Conservation (phyloP, 495 filamentous ascomycete species). For the Clohesyomyces aquaticus region DNA sequence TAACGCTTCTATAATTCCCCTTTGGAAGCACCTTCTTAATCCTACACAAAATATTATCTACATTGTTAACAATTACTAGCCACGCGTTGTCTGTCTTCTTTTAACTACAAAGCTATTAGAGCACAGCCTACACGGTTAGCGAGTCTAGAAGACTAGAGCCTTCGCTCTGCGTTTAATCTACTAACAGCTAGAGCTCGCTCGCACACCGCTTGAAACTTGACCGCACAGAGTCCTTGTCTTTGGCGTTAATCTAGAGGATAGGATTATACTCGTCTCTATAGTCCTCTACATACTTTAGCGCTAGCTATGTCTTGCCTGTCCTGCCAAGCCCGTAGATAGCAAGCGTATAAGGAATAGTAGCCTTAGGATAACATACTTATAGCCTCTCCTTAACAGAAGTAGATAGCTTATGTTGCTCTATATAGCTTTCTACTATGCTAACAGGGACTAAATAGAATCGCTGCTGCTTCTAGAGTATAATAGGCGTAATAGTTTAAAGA, state of each 20-base stretch:
- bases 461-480: constrained; percentile 10
- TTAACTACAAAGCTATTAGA: constrained; percentile 39
- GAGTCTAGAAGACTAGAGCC: constrained; percentile 31
- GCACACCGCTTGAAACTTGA: constrained; percentile 43
- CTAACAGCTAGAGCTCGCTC: constrained; percentile 35
- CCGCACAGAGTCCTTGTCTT: constrained; percentile 38
- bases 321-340: too few relatives aligned
- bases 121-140: constrained; percentile 32
- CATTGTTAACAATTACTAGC: constrained; percentile 44
- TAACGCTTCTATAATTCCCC: constrained; percentile 38
- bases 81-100: constrained; percentile 40
- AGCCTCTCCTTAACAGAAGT: constrained; percentile 19
- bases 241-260: constrained; percentile 43
- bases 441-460: constrained; percentile 18
- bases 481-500: constrained; percentile 11
- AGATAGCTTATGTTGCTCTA: constrained; percentile 12
- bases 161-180: constrained; percentile 33
- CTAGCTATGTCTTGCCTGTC: too few relatives aligned
- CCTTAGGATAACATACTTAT: constrained; percentile 15
- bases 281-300: too few relatives aligned
- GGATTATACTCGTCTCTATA: too few relatives aligned
- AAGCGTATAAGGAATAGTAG: too few relatives aligned
- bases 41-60: constrained; percentile 40
- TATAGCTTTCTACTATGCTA: constrained; percentile 18
- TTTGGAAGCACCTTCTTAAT: constrained; percentile 41